A percentile compares a stretch with the other conserved stretches of the same genome.
Conservation (phyloP, 192 early-diverging fungal genomes). For the Umbelopsis ramanniana region DNA sequence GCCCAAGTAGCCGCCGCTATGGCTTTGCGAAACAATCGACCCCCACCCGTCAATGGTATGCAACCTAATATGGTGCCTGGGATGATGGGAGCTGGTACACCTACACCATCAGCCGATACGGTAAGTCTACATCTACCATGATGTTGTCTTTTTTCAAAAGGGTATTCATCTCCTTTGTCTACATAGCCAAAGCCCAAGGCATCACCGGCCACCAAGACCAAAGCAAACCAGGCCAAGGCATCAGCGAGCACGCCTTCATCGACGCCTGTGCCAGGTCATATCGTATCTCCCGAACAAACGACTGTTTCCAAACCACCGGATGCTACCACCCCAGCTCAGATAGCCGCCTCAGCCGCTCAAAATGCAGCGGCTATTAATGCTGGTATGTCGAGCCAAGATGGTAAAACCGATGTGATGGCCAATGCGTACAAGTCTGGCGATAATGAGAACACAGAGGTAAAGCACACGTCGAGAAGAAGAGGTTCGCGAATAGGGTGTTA, state of each 20-base stretch:
- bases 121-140: not conserved
- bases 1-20: not conserved
- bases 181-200: constrained; percentile 6
- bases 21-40: not conserved
- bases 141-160: not conserved
- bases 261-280: not conserved
- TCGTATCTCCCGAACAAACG: constrained; percentile 7
- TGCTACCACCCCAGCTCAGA: not conserved
- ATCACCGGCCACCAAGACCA: constrained; percentile 9
- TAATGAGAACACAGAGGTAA: not conserved
- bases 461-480: not conserved
- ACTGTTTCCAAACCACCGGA: constrained; percentile 8
- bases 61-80: not conserved
- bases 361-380: not conserved
- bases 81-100: not conserved
- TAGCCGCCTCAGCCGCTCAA: not conserved
- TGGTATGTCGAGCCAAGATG: not conserved
- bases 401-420: not conserved
- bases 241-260: constrained; percentile 1
- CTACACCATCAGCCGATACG: not conserved
- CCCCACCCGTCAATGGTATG: constrained; percentile 1
- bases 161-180: not conserved
- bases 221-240: not conserved
- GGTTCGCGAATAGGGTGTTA: too few relatives aligned
- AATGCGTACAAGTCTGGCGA: not conserved